A percentile compares a stretch with the other conserved stretches of the same genome.
Conservation (phyloP, 2,329 filamentous ascomycete species). For the Torrubiellomyces zombiae region DNA sequence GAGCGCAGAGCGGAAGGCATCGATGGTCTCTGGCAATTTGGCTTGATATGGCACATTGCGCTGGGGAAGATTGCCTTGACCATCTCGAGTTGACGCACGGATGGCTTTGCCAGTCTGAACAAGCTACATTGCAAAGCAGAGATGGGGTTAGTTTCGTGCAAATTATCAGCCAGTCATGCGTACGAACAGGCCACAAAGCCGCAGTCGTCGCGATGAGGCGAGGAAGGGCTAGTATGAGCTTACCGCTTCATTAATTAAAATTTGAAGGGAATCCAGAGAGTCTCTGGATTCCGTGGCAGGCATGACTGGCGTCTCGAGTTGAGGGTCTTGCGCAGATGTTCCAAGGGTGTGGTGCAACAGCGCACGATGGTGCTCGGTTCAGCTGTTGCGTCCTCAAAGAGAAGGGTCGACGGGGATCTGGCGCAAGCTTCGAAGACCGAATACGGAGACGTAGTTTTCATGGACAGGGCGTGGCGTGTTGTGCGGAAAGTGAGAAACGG, state of each 20-base stretch:
- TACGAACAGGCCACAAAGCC: no score
- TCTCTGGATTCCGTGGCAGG: constrained; percentile 15
- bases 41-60: constrained; percentile 17
- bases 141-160: constrained; percentile 1
- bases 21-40: constrained; percentile 29
- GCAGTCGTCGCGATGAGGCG: no score
- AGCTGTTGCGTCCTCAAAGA: no score
- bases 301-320: constrained; percentile 12
- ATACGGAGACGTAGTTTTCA: no score
- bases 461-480: no score
- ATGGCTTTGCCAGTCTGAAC: constrained; percentile 43
- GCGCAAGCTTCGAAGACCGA: no score
- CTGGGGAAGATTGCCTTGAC: constrained; percentile 19
- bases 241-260: constrained; percentile 38
- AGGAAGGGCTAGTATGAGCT: no score
- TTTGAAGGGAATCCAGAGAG: constrained; percentile 31
- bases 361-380: no score
- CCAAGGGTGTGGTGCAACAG: not conserved
- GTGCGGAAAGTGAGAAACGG: no score
- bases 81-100: constrained; percentile 28
- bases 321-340: no score
- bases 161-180: no score
- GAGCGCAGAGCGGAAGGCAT: constrained; percentile 32
- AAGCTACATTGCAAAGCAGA: constrained; percentile 23
- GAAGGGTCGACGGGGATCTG: no score